These are phyloP conservation scores for Cruciata laevipes DNA, from an alignment of 257 asterid genomes.

Conservation along the genomic window DNA sequence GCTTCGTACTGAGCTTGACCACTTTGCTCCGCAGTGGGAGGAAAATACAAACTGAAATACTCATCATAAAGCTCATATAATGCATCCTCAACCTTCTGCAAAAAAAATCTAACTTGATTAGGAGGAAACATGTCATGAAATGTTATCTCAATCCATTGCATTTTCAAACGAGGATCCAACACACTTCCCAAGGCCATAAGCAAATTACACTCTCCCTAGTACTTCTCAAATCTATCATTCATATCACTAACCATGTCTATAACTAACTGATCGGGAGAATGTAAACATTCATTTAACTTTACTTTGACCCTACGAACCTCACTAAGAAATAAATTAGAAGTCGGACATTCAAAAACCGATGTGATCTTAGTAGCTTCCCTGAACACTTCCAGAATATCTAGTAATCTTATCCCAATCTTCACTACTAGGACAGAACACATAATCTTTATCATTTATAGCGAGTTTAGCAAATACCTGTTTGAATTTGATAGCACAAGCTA, in stretches of 20 bases:
- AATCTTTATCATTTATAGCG: background rate
- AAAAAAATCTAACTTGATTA: background rate
- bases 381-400: background rate
- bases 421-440: background rate
- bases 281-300: background rate
- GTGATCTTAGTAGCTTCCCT: background rate
- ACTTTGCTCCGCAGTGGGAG: too few species aligned
- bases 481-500: background rate
- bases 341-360: slow-evolving; percentile 16
- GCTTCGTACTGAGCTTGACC: too few species aligned
- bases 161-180: slow-evolving; percentile 9
- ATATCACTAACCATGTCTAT: background rate
- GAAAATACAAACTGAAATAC: background rate
- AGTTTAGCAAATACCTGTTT: background rate
- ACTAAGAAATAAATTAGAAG: slow-evolving; percentile 14
- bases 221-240: slow-evolving; percentile 8
- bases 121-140: background rate
- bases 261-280: slow-evolving; percentile 3
- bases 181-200: slow-evolving; percentile 9
- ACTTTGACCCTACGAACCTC: slow-evolving; percentile 10
- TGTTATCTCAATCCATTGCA: background rate
- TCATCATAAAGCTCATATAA: slow-evolving; percentile 5
- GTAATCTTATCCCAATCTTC: slow-evolving; percentile 1
- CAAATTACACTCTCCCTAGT: slow-evolving; percentile 16
- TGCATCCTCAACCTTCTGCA: background rate